Percentiles rank a stretch among this genome's conserved stretches.
phyloP scores from a whole-genome alignment of 306 rosid genomes.

The Oemleria cerasiformis region DNA sequence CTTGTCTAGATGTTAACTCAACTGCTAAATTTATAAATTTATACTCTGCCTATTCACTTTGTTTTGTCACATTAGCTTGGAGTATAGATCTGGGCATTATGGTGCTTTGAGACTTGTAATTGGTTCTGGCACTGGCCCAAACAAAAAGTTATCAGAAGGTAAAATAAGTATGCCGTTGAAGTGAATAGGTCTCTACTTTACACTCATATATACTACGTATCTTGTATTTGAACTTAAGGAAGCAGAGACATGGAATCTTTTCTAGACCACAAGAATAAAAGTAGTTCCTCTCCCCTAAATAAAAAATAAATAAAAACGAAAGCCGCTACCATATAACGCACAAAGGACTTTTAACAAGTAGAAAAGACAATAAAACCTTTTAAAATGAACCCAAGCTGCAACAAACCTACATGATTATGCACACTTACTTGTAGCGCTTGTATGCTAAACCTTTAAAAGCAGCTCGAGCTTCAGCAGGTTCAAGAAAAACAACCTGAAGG shows the following conservation, averaged over 20 bases:
- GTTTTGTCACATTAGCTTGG: too few species aligned
- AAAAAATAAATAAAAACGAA: too few species aligned
- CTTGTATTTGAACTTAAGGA: neutral
- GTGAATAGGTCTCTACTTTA: neutral
- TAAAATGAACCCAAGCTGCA: neutral
- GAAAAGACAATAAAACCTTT: neutral
- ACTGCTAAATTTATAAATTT: too few species aligned
- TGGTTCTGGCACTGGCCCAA: neutral
- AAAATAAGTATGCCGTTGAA: neutral
- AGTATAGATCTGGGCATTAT: neutral
- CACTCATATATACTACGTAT: neutral
- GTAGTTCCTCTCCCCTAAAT: too few species aligned
- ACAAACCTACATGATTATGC: neutral
- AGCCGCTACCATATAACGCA: neutral
- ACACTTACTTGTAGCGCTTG: constrained; percentile 77
- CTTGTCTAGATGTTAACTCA: too few species aligned
- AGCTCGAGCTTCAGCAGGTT: constrained; percentile 74
- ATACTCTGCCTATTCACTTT: too few species aligned
- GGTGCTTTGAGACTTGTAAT: neutral
- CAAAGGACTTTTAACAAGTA: too few species aligned
- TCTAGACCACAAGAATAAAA: neutral
- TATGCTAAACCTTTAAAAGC: constrained; percentile 86
- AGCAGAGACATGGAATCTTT: neutral
- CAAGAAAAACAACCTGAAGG: constrained; percentile 80
- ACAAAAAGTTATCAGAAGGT: neutral